These are phyloP conservation scores for Aspergillus sp. DNA, from an alignment of 2,329 filamentous ascomycete species.

Conservation along the genomic window DNA sequence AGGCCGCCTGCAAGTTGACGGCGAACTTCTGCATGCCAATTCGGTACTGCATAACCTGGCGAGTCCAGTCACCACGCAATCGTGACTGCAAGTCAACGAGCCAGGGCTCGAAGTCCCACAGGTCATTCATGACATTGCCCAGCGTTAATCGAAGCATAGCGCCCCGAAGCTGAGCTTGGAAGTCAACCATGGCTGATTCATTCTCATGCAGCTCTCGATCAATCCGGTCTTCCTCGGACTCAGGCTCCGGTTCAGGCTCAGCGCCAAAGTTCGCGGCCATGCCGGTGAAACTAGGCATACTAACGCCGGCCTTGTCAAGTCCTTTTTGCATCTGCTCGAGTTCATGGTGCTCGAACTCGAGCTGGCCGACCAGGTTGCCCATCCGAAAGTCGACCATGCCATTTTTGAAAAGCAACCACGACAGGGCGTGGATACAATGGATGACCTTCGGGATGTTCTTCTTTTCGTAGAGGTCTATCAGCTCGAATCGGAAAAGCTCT, in stretches of 20 bases:
- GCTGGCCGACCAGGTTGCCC: conserved; percentile 88
- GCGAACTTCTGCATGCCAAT: conserved; percentile 77
- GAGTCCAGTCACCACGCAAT: conserved; percentile 77
- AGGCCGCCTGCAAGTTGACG: conserved; percentile 66
- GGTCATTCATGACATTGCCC: conserved; percentile 71
- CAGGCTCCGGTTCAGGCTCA: conserved; percentile 64
- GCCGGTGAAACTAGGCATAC: conserved; percentile 94
- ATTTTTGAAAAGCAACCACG: conserved; percentile 93
- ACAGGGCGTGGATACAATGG: conserved; percentile 94
- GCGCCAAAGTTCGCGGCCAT: conserved; percentile 95
- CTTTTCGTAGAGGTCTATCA: conserved; percentile 97
- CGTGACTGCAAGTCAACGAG: conserved; percentile 76
- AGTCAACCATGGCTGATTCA: conserved; percentile 61
- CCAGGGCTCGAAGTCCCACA: conserved; percentile 78
- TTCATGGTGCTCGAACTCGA: conserved; percentile 96
- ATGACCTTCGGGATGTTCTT: conserved; percentile 99
- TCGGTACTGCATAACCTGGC: conserved; percentile 74
- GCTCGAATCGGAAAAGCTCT: conserved; percentile 91
- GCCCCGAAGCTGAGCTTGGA: conserved; percentile 81
- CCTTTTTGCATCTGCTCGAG: conserved; percentile 95
- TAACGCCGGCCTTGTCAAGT: conserved; percentile 86
- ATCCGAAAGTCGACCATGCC: conserved; percentile 94
- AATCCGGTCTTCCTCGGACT: conserved; percentile 80
- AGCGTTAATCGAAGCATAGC: conserved; percentile 69
- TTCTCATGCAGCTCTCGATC: conserved; percentile 73